Base-by-base conservation (phyloP, 2,329 filamentous ascomycete species). In the Stemphylium vesicarium region DNA sequence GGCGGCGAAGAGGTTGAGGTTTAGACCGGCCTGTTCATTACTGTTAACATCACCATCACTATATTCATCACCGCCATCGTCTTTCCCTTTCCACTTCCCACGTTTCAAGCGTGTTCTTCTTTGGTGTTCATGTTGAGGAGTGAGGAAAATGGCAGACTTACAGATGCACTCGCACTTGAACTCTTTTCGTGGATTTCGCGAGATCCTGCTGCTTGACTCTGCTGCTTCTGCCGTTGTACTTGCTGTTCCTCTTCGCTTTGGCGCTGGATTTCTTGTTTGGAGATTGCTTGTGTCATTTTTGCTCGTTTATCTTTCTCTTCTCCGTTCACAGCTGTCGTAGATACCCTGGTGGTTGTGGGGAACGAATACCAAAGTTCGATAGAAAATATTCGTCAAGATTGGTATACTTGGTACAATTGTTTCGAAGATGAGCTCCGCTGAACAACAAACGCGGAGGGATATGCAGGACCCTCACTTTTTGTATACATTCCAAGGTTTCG, bases 1-100 rank as follows among this genome's bases (percentile, higher is more conserved):
- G 40, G 73, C 71, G 54, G 68, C 72, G 51, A 74, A 64, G 56
- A 76, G 50, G 53, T 75, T 75, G 41, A 76, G 62, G 50, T 72
- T 76, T 42, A 76, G 64, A 9, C 72, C 72, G 2, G 70, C 39
- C 54, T 43, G 15, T 11, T 26, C 24, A 11, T 29, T 11, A 11
- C 2, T 7, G 7, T 29, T 11, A 29, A 1, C 26, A 11, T 26
- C 24, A 8, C 8, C 24, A 8, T 26, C 24, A 8, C 8, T 7
- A 5, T 9, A 6, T 6, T 26, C 7, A 9, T 26, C 6, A 6
- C 20, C n/a, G n/a, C n/a, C n/a, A n/a, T n/a, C n/a, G n/a, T n/a
- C n/a, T n/a, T n/a, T n/a, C n/a, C n/a, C n/a, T n/a, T n/a, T n/a
- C n/a, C n/a, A n/a, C n/a, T n/a, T n/a, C n/a, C n/a, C n/a, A n/a